These are phyloP conservation scores for Paralagenidium karlingii DNA, from an alignment of 352 stramenopile species.

Conservation along the genomic window DNA sequence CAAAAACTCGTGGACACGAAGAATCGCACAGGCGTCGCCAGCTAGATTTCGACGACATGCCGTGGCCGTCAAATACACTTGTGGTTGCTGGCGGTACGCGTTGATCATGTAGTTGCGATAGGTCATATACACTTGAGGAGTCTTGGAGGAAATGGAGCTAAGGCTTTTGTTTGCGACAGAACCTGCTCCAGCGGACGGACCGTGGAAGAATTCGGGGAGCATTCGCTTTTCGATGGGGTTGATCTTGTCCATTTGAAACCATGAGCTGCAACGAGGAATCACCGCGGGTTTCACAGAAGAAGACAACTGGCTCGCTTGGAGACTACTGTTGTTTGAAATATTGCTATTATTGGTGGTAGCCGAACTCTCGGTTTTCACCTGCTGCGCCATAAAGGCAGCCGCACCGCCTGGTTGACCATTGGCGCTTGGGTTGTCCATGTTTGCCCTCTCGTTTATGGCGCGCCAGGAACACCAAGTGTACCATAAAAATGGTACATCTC, in stretches of 20 bases:
- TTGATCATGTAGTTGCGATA: constrained; percentile 84
- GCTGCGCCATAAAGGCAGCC: too few species aligned
- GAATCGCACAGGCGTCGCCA: constrained; percentile 67
- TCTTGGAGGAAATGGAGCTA: constrained; percentile 20
- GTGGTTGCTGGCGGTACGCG: constrained; percentile 61
- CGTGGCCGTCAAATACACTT: constrained; percentile 74
- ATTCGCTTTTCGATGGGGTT: constrained; percentile 73
- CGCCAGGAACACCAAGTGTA: too few species aligned
- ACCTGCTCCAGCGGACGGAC: constrained; percentile 7
- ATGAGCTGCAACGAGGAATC: constrained; percentile 57
- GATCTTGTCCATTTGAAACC: constrained; percentile 69
- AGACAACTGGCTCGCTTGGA: too few species aligned
- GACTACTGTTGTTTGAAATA: too few species aligned
- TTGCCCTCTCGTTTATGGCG: too few species aligned
- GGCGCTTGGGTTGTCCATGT: too few species aligned
- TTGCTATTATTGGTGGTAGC: too few species aligned
- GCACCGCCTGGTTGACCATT: too few species aligned
- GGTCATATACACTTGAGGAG: constrained; percentile 58
- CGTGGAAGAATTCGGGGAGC: constrained; percentile 69
- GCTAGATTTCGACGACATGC: constrained; percentile 69
- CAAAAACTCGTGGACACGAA: constrained; percentile 78
- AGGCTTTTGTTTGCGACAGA: constrained; percentile 11
- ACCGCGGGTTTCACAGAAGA: too few species aligned
- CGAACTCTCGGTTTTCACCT: too few species aligned
- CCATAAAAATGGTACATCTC: too few species aligned